Conservation (phyloP, 768 basidiomycete genomes). For the Suillus placidus region DNA sequence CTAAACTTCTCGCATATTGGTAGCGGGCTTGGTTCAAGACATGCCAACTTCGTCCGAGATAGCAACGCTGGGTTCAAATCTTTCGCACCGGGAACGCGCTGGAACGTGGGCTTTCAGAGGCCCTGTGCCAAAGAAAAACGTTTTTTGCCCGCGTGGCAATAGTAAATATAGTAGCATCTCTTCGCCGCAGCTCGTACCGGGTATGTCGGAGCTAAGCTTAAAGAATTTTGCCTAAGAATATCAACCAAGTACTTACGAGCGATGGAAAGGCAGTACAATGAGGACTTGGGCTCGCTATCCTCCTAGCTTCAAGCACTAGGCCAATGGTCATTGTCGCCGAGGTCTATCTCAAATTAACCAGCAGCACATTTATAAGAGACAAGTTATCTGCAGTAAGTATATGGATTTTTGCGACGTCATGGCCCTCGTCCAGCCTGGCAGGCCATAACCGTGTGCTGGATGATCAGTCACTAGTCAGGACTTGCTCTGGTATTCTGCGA, state of each 20-base stretch:
- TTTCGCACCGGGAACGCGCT: neutral
- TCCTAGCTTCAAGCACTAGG: neutral
- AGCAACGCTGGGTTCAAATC: neutral
- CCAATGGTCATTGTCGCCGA: neutral
- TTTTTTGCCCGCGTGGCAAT: neutral
- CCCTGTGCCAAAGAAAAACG: neutral
- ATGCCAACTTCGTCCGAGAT: neutral
- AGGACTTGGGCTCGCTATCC: neutral
- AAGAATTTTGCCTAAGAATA: neutral
- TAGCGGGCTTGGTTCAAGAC: no score
- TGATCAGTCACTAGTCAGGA: neutral
- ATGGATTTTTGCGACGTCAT: neutral
- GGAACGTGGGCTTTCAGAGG: neutral
- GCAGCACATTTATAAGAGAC: neutral
- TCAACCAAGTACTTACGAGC: neutral
- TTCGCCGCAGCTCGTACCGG: neutral
- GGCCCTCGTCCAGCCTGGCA: no score
- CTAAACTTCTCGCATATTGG: no score
- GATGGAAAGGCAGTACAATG: neutral
- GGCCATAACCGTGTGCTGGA: no score
- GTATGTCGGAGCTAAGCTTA: neutral
- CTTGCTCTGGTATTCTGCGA: neutral
- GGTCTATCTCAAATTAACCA: neutral
- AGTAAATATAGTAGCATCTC: neutral
- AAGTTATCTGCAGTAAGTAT: neutral